These are phyloP conservation scores for Peltaster fructicola DNA, from an alignment of 2,329 filamentous ascomycete genomes.

Conservation along the genomic window DNA sequence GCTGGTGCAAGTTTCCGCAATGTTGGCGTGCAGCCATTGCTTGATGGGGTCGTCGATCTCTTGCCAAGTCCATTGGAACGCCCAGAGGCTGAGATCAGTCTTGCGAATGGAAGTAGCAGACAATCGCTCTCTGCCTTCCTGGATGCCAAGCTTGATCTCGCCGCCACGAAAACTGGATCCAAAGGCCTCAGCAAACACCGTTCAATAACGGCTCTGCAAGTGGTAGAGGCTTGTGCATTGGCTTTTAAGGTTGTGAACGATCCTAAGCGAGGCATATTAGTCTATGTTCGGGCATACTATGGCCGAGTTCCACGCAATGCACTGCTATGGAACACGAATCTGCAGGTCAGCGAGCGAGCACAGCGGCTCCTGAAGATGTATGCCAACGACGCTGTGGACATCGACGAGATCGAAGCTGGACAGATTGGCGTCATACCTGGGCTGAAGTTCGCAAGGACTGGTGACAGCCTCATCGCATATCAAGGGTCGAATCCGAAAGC, in stretches of 20 bases:
- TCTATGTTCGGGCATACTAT: slow-evolving; percentile 84
- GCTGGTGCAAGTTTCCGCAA: slow-evolving; percentile 87
- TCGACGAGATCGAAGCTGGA: slow-evolving; percentile 61
- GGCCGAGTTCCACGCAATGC: slow-evolving; percentile 59
- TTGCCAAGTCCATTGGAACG: slow-evolving; percentile 68
- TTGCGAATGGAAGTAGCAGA: too few relatives aligned
- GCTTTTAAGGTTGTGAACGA: slow-evolving; percentile 94
- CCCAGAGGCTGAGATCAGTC: slow-evolving; percentile 59
- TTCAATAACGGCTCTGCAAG: slow-evolving; percentile 28
- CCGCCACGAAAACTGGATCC: slow-evolving; percentile 19
- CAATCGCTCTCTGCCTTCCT: too few relatives aligned
- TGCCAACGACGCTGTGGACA: slow-evolving; percentile 69
- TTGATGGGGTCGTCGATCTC: slow-evolving; percentile 77
- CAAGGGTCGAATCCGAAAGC: slow-evolving; percentile 41
- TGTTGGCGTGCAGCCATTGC: slow-evolving; percentile 78
- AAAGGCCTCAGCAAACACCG: slow-evolving; percentile 25
- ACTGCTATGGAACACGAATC: slow-evolving; percentile 71
- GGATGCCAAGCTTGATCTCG: too few relatives aligned
- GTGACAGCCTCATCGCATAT: slow-evolving; percentile 74
- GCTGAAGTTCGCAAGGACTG: slow-evolving; percentile 78
- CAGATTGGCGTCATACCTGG: slow-evolving; percentile 91
- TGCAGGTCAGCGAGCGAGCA: slow-evolving; percentile 60
- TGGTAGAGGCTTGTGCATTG: slow-evolving; percentile 50
- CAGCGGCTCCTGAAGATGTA: slow-evolving; percentile 78
- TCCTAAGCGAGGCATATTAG: slow-evolving; percentile 65